Base-by-base conservation (phyloP, 345 rosid genomes). In the Eucalyptus sp. region DNA sequence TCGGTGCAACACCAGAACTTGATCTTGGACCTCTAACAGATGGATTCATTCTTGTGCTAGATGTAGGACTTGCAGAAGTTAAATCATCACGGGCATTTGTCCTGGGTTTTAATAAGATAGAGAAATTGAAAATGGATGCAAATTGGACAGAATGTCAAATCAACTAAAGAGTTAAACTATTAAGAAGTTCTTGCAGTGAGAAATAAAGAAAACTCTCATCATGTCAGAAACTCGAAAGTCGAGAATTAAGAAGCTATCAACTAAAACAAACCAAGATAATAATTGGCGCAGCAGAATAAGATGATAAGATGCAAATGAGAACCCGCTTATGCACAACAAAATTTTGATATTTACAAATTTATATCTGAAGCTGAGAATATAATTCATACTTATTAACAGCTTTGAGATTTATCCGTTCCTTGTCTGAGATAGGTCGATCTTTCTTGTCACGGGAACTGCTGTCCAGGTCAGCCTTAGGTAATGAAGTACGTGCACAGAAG, bases 1-100 rank as follows among this genome's bases (percentile, higher is more conserved):
- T 98, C 25, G 97, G 93, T 41, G 93, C 92, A 86, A 90, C 90
- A 81, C 94, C 96, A 14, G 96, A 91, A 88, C 96, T 94, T 71
- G 99, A 94, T 89, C 98, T 94, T 12, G 98, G 96, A 87, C 95
- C 99, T 24, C 98, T 94, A 88, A 93, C 88, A 88, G 97, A 94
- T 87, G 92, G 88, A 90, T 92, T 95, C 91, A 91, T 89, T 93
- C 95, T 98, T 76, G 95, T 86, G 90, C 90, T 94, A 88, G 97
- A 90, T 86, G 94, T 94, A 87, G 97, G 96, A 93, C 97, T 95
- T 89, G 95, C 93, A 31, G 98, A 94, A 93, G 91, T 94, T 91
- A 91, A 93, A 54, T 95, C 99, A 89, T 95, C 98, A 85, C 95
- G 93, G 88, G 91, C 91, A 90, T 87, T 95, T 92, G 95, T 86